phyloP scores from a whole-genome alignment of 768 basidiomycete genomes.

The Serendipita sp. region DNA sequence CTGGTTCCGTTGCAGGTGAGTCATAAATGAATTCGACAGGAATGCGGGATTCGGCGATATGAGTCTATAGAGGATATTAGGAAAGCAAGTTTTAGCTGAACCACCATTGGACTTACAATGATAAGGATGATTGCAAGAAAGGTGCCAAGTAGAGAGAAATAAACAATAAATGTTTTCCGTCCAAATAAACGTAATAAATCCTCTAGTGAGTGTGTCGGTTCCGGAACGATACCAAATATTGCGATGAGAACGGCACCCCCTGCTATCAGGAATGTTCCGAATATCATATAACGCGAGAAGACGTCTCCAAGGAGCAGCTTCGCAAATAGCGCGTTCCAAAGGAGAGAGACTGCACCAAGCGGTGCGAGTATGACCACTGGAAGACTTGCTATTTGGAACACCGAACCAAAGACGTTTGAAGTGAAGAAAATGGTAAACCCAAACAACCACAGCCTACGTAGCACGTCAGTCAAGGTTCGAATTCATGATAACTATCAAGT shows the following conservation, averaged over 20 bases:
- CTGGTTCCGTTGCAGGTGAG: conserved; percentile 11
- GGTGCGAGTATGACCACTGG: conserved; percentile 92
- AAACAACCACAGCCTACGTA: conserved; percentile 62
- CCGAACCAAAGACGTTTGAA: conserved; percentile 73
- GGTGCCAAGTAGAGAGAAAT: conserved; percentile 58
- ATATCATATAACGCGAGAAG: conserved; percentile 68
- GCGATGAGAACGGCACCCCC: conserved; percentile 81
- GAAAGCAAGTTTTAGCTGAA: background rate
- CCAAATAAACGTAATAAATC: conserved; percentile 65
- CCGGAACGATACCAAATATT: conserved; percentile 81
- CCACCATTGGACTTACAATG: conserved; percentile 31
- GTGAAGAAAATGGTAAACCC: conserved; percentile 78
- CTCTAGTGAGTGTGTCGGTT: conserved; percentile 70
- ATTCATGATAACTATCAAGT: background rate
- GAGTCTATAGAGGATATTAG: conserved; percentile 35
- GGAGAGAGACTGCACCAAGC: conserved; percentile 76
- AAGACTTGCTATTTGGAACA: conserved; percentile 85
- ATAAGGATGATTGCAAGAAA: conserved; percentile 43
- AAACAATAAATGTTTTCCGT: conserved; percentile 61
- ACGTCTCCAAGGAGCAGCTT: conserved; percentile 67
- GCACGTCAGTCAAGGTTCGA: background rate
- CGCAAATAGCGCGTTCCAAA: conserved; percentile 92
- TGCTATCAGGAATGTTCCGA: conserved; percentile 79
- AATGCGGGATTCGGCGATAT: conserved; percentile 51
- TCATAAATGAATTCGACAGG: background rate